These are phyloP conservation scores for Backusella morwellensis DNA, from an alignment of 192 early-diverging fungal species.

Conservation along the genomic window DNA sequence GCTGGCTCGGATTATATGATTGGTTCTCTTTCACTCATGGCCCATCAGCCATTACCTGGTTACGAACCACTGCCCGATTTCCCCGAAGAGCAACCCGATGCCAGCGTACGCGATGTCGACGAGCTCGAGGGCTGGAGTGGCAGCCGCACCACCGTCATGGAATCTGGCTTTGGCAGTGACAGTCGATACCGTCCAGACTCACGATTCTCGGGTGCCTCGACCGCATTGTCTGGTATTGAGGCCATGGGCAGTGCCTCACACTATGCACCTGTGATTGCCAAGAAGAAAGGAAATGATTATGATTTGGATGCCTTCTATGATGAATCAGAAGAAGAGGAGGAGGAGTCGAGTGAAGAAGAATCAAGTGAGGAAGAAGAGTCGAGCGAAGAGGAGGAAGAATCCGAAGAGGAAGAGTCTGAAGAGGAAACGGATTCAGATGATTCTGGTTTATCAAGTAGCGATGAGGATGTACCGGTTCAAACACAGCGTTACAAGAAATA, in stretches of 20 bases:
- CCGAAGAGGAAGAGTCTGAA: background rate
- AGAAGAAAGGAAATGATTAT: conserved; percentile 32
- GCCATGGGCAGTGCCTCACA: conserved; percentile 25
- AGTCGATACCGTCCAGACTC: conserved; percentile 31
- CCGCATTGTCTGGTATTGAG: conserved; percentile 27
- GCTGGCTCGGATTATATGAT: conserved; percentile 48
- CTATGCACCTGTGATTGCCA: conserved; percentile 24
- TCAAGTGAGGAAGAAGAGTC: background rate
- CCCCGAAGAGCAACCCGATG: conserved; percentile 58
- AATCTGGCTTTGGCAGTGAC: conserved; percentile 45
- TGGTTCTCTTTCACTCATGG: conserved; percentile 63
- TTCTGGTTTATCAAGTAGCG: background rate
- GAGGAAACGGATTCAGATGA: background rate
- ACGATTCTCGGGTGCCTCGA: background rate
- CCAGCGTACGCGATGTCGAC: conserved; percentile 46
- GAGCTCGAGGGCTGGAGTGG: conserved; percentile 35
- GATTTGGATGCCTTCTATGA: conserved; percentile 49
- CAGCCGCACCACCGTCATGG: conserved; percentile 21
- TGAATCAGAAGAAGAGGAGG: conserved; percentile 42
- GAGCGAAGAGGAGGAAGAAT: background rate
- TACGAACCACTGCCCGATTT: conserved; percentile 84
- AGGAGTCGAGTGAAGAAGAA: conserved; percentile 43
- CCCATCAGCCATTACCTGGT: conserved; percentile 56
- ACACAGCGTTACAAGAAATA: background rate
- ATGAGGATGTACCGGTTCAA: background rate